Base-by-base conservation (phyloP, 805 yeast species). In the Pichia nakasei region DNA sequence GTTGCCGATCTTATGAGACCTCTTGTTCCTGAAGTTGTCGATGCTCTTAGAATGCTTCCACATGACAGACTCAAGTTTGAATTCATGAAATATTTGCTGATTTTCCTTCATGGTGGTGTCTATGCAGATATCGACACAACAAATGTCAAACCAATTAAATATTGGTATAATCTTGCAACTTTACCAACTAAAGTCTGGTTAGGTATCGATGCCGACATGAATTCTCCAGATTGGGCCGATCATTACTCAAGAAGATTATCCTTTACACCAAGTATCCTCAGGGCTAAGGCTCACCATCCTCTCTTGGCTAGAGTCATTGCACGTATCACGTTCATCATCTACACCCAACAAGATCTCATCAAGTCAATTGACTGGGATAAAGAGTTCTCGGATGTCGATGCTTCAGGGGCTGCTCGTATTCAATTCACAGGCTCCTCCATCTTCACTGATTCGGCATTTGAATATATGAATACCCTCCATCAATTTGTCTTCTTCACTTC, bases 61-160 rank as follows among this genome's bases (percentile, higher is more conserved):
- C 72, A 75, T 55, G 70, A 65, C 22, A 66, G 75, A 38, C 57
- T 73, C 38, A 61, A 64, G 48, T 74, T 69, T 63, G 83, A 78
- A 53, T 76, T 76, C 48, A 67, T 77, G 56, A 65, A 79, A 45
- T 78, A 76, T 52, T 59, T 76, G 44, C 64, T 75, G 5, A 49
- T 76, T 5, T 76, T 55, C 48, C 66, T 79, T 6, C 57, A 64
- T 34, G 84, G 84, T 39, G 84, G 84, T 21, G 70, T 75, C 5
- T 78, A 78, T 52, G 71, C 80, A 3, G 83, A 78, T 53, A 73
- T 77, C 21, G 84, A 78, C 54, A 78, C 83, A 1, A 65, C 61
- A 44, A 72, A 78, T 20, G 65, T 72, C 46, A 78, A 70, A 46
- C 80, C 80, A 7, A 42, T 62, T 17, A 56, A 52, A 39, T 50